Conservation (phyloP, 169 alveolate species). For the Amoebophrya sp. region DNA sequence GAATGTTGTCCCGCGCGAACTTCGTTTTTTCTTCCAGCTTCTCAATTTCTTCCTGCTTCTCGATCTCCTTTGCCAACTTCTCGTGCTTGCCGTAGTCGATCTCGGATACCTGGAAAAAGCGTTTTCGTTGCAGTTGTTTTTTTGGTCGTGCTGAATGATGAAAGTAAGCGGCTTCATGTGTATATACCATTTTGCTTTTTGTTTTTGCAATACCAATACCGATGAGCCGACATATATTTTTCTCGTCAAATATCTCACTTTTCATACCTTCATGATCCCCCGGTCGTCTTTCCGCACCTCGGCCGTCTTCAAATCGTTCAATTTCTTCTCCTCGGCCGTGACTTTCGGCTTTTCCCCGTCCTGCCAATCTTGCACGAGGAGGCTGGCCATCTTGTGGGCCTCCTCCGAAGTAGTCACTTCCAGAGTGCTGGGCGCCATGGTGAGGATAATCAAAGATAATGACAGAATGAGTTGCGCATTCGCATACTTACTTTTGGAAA, state of each 20-base stretch:
- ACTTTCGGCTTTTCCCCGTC: not conserved
- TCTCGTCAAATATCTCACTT: not conserved
- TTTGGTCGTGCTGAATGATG: not conserved
- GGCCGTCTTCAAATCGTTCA: not conserved
- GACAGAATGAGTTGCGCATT: not conserved
- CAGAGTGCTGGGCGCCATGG: not conserved
- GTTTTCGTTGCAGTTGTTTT: no score
- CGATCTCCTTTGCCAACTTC: not conserved
- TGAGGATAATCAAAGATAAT: no score
- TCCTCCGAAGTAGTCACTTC: not conserved
- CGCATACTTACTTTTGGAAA: not conserved
- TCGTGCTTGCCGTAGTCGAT: not conserved
- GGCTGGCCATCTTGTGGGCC: not conserved
- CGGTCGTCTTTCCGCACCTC: not conserved
- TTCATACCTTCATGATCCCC: not conserved
- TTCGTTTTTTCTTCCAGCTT: not conserved
- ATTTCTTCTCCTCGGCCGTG: not conserved
- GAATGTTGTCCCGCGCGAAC: not conserved
- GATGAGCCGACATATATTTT: not conserved
- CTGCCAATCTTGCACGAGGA: not conserved
- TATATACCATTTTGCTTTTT: no score
- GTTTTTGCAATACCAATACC: not conserved
- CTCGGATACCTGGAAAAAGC: not conserved
- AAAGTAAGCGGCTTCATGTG: not conserved
- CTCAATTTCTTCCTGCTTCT: not conserved